These are phyloP conservation scores for Haematococcus sp. DNA, from an alignment of 139 green algal species.

Conservation along the genomic window DNA sequence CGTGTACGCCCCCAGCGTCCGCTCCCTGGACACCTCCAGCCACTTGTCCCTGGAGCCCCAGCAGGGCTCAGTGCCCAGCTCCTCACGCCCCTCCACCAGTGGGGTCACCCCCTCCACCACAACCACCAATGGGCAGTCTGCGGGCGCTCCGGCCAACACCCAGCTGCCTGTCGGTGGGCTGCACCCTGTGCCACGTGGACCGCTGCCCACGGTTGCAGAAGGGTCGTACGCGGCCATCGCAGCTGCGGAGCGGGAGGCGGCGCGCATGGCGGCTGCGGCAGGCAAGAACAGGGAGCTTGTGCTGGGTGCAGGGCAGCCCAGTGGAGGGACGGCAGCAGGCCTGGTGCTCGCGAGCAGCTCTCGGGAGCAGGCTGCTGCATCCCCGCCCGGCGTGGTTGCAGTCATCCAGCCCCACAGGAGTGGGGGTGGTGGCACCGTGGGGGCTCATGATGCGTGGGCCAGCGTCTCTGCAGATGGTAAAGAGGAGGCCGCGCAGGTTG, in stretches of 20 bases:
- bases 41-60: background rate
- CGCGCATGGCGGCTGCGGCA: background rate
- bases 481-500: no score
- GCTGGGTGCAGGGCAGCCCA: no score
- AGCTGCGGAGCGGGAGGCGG: background rate
- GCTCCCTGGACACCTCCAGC: no score
- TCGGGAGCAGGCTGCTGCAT: no score
- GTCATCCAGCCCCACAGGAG: no score
- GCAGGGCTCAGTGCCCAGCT: background rate
- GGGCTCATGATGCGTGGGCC: no score
- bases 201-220: background rate
- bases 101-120: background rate
- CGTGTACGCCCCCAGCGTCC: background rate
- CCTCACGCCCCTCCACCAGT: background rate
- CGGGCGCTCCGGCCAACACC: background rate
- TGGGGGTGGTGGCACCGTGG: no score
- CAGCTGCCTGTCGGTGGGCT: background rate
- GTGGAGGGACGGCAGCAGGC: no score
- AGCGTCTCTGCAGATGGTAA: no score
- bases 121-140: background rate
- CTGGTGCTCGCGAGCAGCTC: no score
- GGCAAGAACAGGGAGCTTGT: no score
- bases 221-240: background rate
- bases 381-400: no score
- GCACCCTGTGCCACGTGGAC: background rate